Conservation (phyloP, 768 basidiomycete species). For the Pisolithus albus region DNA sequence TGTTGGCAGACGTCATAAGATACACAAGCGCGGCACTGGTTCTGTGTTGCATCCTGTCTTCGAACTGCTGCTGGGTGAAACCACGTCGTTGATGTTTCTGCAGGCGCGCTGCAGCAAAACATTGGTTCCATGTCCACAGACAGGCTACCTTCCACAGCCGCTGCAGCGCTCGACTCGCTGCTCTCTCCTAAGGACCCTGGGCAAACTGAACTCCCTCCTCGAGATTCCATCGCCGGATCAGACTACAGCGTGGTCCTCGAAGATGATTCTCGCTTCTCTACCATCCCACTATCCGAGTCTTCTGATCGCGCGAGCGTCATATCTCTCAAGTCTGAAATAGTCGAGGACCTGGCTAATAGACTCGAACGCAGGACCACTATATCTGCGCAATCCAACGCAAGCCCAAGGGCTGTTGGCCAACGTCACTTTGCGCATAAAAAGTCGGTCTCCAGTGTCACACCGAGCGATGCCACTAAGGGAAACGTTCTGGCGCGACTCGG, state of each 20-base stretch:
- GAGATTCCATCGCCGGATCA: conserved; percentile 46
- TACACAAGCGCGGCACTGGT: too few species aligned
- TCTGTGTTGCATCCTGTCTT: too few species aligned
- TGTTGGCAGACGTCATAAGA: too few species aligned
- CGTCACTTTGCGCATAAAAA: conserved; percentile 46
- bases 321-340: conserved; percentile 18
- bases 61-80: too few species aligned
- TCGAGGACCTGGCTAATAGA: conserved; percentile 13
- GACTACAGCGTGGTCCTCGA: conserved; percentile 53
- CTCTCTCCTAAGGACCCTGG: conserved; percentile 41
- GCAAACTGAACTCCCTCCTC: conserved; percentile 24
- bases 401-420: conserved; percentile 14
- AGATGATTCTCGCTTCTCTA: conserved; percentile 46
- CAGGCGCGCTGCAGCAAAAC: background rate
- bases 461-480: conserved; percentile 32
- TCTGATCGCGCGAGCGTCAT: conserved; percentile 29
- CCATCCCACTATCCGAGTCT: conserved; percentile 32
- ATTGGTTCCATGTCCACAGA: conserved; percentile 5
- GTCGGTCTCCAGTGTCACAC: conserved; percentile 53
- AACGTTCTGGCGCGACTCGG: conserved; percentile 52
- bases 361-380: conserved; percentile 27
- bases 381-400: conserved; percentile 17
- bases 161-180: conserved; percentile 37
- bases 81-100: too few species aligned
- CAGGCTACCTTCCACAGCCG: conserved; percentile 9